These are phyloP conservation scores for Cyclotella atomus DNA, from an alignment of 108 stramenopile genomes.

Conservation along the genomic window DNA sequence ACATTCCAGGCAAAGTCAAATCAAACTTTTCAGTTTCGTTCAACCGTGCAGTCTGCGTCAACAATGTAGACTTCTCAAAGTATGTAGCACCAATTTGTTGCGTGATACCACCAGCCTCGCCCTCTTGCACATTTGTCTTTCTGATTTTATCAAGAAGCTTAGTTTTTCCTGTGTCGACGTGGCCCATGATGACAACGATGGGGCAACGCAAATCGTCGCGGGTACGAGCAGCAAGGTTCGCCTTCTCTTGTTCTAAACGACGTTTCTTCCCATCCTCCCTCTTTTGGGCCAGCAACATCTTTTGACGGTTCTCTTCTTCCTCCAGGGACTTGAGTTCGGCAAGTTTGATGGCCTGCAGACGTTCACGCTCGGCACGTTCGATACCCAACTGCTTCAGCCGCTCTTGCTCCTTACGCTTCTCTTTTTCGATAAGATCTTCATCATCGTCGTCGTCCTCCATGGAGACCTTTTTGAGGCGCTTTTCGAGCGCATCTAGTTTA, in stretches of 20 bases:
- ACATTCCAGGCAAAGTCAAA: slow-evolving; percentile 94
- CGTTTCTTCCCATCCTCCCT: slow-evolving; percentile 81
- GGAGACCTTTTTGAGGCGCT: slow-evolving; percentile 62
- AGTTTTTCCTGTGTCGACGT: slow-evolving; percentile 99
- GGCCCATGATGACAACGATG: slow-evolving; percentile 99
- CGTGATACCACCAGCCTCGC: slow-evolving; percentile 99
- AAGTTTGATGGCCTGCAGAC: slow-evolving; percentile 71
- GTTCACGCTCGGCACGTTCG: slow-evolving; percentile 84
- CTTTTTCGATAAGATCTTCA: slow-evolving; percentile 86
- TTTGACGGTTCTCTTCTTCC: slow-evolving; percentile 58
- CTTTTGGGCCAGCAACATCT: slow-evolving; percentile 63
- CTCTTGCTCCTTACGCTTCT: slow-evolving; percentile 84
- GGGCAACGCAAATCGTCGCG: slow-evolving; percentile 94
- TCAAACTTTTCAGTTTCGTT: slow-evolving; percentile 87
- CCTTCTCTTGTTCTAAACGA: slow-evolving; percentile 83
- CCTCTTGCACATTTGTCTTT: slow-evolving; percentile 99
- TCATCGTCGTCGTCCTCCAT: slow-evolving; percentile 64
- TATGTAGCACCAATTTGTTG: slow-evolving; percentile 99
- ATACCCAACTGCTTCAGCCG: slow-evolving; percentile 77
- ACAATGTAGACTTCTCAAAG: slow-evolving; percentile 94
- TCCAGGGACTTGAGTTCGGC: slow-evolving; percentile 65
- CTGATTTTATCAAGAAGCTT: slow-evolving; percentile 99
- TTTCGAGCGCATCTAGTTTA: slow-evolving; percentile 77
- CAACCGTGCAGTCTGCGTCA: slow-evolving; percentile 84
- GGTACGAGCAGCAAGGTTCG: slow-evolving; percentile 83